Conservation (phyloP, 1,139 yeast genomes). For the Suhomyces wounanorum region DNA sequence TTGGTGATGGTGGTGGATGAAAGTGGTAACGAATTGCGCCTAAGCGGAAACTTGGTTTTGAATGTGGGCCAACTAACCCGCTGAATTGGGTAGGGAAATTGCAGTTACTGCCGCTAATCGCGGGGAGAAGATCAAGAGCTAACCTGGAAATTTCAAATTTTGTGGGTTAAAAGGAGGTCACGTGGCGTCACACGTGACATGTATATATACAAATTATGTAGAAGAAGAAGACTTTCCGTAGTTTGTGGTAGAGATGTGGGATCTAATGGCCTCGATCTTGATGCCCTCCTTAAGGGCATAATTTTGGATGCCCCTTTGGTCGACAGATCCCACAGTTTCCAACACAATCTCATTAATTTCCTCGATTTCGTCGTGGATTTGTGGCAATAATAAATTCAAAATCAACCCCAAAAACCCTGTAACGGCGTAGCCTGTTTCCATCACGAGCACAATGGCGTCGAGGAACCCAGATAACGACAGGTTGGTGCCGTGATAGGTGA, state of each 20-base stretch:
- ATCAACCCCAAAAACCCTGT: conserved; percentile 77
- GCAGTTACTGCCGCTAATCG: background rate
- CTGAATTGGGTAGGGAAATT: background rate
- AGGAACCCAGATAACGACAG: conserved; percentile 65
- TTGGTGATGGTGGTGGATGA: background rate
- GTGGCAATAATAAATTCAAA: conserved; percentile 71
- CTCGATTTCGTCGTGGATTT: conserved; percentile 64
- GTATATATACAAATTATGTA: background rate
- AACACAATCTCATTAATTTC: conserved; percentile 49
- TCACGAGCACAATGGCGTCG: conserved; percentile 77
- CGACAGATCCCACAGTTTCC: conserved; percentile 51
- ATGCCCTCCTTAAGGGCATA: conserved; percentile 41
- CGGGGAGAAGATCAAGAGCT: background rate
- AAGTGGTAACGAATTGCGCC: background rate
- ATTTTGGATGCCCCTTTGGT: conserved; percentile 39
- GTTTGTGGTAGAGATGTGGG: conserved; percentile 16
- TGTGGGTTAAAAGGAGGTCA: too few relatives aligned
- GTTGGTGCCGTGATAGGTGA: conserved; percentile 75
- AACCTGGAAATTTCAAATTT: too few relatives aligned
- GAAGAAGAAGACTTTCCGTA: conserved; percentile 15
- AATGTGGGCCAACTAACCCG: background rate
- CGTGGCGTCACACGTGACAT: too few relatives aligned
- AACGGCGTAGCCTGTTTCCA: conserved; percentile 87
- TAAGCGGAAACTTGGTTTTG: background rate
- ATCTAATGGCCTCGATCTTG: conserved; percentile 30